Evolutionary conservation across 164 flowering plant genomes (phyloP).

Genomic region (Pachysandra terminalis): DNA sequence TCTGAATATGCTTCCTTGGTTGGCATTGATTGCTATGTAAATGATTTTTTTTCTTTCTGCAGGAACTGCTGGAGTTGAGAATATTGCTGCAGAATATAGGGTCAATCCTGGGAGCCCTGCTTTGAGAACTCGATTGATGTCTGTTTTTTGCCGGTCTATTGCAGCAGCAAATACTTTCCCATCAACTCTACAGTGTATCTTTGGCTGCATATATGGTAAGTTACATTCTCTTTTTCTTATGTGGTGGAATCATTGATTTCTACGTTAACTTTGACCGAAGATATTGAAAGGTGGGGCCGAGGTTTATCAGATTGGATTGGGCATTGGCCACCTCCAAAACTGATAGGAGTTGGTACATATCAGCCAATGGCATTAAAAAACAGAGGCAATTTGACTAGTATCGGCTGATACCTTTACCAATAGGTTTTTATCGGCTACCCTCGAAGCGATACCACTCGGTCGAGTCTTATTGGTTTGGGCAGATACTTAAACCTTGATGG

Average conservation of each 20-base stretch:
- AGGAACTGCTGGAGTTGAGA: conserved; percentile 63
- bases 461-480: too few relatives aligned
- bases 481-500: too few relatives aligned
- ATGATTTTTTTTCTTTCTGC: conserved; percentile 17
- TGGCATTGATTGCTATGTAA: neutral
- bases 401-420: too few relatives aligned
- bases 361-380: too few relatives aligned
- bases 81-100: conserved; percentile 48
- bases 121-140: conserved; percentile 64
- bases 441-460: too few relatives aligned
- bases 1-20: neutral
- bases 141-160: conserved; percentile 76
- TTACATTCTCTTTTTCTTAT: neutral
- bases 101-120: conserved; percentile 58
- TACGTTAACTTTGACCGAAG: neutral
- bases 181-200: conserved; percentile 89
- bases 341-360: too few relatives aligned
- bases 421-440: too few relatives aligned
- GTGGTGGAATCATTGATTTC: neutral
- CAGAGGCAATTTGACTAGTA: too few relatives aligned
- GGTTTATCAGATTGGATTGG: too few relatives aligned
- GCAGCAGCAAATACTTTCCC: conserved; percentile 94
- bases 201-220: conserved; percentile 89
- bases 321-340: too few relatives aligned
- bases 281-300: neutral